Conservation (phyloP, 179 eudicot species). For the Beta lomatogona region DNA sequence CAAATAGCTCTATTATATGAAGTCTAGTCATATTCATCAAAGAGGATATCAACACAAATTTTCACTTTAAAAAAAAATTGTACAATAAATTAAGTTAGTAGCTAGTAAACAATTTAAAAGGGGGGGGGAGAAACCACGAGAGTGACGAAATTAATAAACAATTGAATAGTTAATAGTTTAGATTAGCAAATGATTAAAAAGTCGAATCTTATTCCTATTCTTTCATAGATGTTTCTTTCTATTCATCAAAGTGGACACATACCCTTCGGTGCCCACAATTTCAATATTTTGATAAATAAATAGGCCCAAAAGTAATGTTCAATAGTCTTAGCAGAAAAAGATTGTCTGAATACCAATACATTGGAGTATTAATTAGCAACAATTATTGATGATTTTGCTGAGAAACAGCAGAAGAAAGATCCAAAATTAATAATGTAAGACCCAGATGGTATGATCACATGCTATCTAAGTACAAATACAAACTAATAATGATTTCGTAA, state of each 20-base stretch:
- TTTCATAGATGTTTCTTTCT: background rate
- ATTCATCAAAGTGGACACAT: background rate
- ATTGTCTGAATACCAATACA: background rate
- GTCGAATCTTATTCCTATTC: background rate
- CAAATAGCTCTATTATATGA: too few relatives aligned
- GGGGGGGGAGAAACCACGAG: background rate
- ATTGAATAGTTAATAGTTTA: background rate
- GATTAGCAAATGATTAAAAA: slow-evolving; percentile 7
- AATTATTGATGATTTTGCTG: background rate
- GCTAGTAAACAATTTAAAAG: too few relatives aligned
- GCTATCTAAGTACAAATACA: background rate
- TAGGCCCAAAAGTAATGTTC: background rate
- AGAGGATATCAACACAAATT: too few relatives aligned
- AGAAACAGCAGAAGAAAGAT: slow-evolving; percentile 1
- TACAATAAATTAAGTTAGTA: too few relatives aligned
- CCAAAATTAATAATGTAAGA: slow-evolving; percentile 4
- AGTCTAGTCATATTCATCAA: too few relatives aligned
- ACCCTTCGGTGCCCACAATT: slow-evolving; percentile 8
- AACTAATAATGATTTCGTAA: slow-evolving; percentile 3
- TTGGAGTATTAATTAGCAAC: background rate
- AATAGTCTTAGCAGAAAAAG: too few relatives aligned
- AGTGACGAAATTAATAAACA: background rate
- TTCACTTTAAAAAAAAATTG: too few relatives aligned
- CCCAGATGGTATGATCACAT: background rate
- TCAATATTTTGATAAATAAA: background rate